Evolutionary conservation across 345 rosid species (phyloP).

Genomic region (Linum trigynum): DNA sequence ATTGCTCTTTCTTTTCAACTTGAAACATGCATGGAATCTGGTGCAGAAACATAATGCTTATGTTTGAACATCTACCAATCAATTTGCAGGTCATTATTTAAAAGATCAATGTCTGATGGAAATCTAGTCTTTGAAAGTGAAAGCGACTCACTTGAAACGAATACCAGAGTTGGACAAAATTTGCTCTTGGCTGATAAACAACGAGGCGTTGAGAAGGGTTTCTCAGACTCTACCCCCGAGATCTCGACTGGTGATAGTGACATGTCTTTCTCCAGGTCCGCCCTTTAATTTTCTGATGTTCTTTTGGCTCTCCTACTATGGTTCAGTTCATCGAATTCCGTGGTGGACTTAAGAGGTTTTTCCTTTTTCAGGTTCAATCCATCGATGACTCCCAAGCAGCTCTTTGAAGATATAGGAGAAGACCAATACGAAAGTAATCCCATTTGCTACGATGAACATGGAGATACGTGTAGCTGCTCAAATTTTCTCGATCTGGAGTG

Average conservation of each 20-base stretch:
- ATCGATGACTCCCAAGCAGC: constrained; percentile 22
- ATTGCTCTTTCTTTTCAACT: not conserved
- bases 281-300: not conserved
- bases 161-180: constrained; percentile 25
- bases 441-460: constrained; percentile 40
- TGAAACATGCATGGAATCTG: not conserved
- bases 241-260: constrained; percentile 45
- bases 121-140: constrained; percentile 49
- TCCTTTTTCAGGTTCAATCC: constrained; percentile 37
- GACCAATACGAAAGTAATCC: constrained; percentile 38
- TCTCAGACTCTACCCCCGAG: constrained; percentile 55
- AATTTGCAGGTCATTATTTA: constrained; percentile 42
- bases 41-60: not conserved
- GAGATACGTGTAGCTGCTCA: constrained; percentile 48
- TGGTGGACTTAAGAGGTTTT: not conserved
- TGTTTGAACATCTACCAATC: not conserved
- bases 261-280: constrained; percentile 44
- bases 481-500: constrained; percentile 70
- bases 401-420: constrained; percentile 29
- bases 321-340: not conserved
- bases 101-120: constrained; percentile 83
- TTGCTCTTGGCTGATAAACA: constrained; percentile 25
- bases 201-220: constrained; percentile 31
- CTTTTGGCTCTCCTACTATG: not conserved
- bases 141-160: constrained; percentile 27